These are phyloP conservation scores for Naumovozyma baii DNA, from an alignment of 805 yeast species.

Conservation along the genomic window DNA sequence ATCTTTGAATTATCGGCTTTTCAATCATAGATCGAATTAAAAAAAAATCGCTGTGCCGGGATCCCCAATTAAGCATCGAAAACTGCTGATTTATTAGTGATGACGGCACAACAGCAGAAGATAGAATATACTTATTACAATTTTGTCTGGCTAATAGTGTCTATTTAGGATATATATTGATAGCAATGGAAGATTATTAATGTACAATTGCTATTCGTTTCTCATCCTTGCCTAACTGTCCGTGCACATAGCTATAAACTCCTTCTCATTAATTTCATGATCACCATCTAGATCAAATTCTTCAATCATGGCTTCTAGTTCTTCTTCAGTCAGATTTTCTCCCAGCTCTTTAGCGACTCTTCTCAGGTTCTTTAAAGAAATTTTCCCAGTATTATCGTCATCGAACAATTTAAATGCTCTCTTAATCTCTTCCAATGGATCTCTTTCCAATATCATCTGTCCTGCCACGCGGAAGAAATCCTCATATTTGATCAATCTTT, in stretches of 20 bases:
- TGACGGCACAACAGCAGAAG: neutral
- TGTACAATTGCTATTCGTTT: neutral
- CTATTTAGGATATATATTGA: neutral
- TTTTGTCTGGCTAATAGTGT: neutral
- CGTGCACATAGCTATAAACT: constrained; percentile 72
- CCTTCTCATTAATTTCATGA: constrained; percentile 81
- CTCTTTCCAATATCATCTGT: constrained; percentile 72
- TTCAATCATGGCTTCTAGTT: constrained; percentile 80
- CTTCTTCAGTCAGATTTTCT: constrained; percentile 86
- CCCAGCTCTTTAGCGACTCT: constrained; percentile 89
- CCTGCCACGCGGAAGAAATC: constrained; percentile 70
- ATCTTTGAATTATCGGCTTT: neutral
- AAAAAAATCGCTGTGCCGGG: neutral
- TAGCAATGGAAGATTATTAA: no score
- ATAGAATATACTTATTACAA: neutral
- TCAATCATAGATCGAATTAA: no score
- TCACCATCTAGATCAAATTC: constrained; percentile 31
- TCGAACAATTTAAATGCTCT: constrained; percentile 87
- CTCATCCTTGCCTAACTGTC: constrained; percentile 31
- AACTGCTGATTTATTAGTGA: neutral
- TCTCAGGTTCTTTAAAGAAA: constrained; percentile 69
- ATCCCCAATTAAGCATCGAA: neutral
- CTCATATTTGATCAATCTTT: constrained; percentile 64
- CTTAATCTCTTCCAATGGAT: constrained; percentile 84
- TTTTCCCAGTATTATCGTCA: constrained; percentile 79